Conservation (phyloP, 2,329 filamentous ascomycete genomes). For the Exophiala alcalophila region DNA sequence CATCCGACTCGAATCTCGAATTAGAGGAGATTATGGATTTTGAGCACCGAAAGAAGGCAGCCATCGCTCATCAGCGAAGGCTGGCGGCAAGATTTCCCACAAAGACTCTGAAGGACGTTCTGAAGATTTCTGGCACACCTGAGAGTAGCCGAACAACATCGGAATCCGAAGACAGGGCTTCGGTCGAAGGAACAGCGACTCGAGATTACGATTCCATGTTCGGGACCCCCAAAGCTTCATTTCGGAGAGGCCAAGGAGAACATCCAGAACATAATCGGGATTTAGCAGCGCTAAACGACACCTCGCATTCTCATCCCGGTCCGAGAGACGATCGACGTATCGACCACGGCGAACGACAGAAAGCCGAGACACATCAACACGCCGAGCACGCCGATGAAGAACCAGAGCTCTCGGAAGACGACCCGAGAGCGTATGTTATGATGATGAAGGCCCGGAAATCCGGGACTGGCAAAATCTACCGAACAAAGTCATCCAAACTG, state of each 20-base stretch:
- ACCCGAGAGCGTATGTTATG: slow-evolving; percentile 36
- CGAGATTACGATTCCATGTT: slow-evolving; percentile 12
- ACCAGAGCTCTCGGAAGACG: slow-evolving; percentile 25
- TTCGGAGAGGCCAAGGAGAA: background rate
- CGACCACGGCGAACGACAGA: background rate
- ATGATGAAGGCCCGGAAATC: slow-evolving; percentile 29
- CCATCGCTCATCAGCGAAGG: slow-evolving; percentile 32
- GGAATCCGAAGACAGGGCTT: background rate
- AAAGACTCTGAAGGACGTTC: background rate
- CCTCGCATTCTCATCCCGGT: slow-evolving; percentile 13
- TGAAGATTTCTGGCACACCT: slow-evolving; percentile 2
- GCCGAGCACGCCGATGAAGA: background rate
- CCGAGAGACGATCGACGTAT: background rate
- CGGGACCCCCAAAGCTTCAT: background rate
- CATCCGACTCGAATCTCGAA: slow-evolving; percentile 24
- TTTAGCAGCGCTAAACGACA: slow-evolving; percentile 31
- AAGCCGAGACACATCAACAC: background rate
- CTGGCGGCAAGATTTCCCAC: background rate
- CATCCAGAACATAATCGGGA: slow-evolving; percentile 35
- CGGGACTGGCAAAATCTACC: slow-evolving; percentile 8
- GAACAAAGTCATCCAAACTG: slow-evolving; percentile 22
- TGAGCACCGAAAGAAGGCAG: slow-evolving; percentile 39
- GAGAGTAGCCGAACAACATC: background rate
- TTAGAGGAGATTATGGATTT: slow-evolving; percentile 39
- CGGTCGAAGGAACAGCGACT: background rate